Evolutionary conservation across 345 rosid species (phyloP).

Genomic region (Tarenaya hassleriana): DNA sequence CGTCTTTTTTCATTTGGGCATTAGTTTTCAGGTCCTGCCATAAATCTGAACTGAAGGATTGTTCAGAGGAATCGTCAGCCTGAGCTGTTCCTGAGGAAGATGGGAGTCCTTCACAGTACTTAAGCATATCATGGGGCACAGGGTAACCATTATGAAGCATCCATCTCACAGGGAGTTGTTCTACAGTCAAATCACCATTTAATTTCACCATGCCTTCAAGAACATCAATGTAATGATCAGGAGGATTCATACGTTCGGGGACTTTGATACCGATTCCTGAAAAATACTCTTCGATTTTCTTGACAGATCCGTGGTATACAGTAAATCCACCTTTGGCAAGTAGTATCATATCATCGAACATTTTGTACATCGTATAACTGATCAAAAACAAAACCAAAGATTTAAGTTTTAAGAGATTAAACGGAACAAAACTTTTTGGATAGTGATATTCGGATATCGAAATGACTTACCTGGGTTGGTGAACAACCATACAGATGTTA

Average conservation of each 20-base stretch:
- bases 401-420: background rate
- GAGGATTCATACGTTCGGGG: slow-evolving; percentile 83
- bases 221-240: slow-evolving; percentile 82
- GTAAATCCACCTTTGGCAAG: slow-evolving; percentile 84
- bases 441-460: background rate
- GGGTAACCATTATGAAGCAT: slow-evolving; percentile 82
- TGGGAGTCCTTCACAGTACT: slow-evolving; percentile 42
- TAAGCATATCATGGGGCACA: slow-evolving; percentile 73
- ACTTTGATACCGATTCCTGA: slow-evolving; percentile 59
- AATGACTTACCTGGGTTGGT: slow-evolving; percentile 69
- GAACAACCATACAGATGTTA: slow-evolving; percentile 80
- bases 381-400: background rate
- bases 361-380: slow-evolving; percentile 75
- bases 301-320: slow-evolving; percentile 73
- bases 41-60: slow-evolving; percentile 49
- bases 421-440: background rate
- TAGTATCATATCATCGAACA: slow-evolving; percentile 87
- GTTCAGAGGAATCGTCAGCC: slow-evolving; percentile 22
- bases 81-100: slow-evolving; percentile 25
- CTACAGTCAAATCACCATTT: slow-evolving; percentile 36
- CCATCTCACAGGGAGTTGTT: slow-evolving; percentile 85
- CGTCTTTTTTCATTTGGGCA: slow-evolving; percentile 36
- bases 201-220: slow-evolving; percentile 75
- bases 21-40: slow-evolving; percentile 42
- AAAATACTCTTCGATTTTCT: slow-evolving; percentile 80